Evolutionary conservation across 2,329 filamentous ascomycete genomes (phyloP), one percentile per base, ranked within the genome.

Genomic region (Scedosporium minutisporum): DNA sequence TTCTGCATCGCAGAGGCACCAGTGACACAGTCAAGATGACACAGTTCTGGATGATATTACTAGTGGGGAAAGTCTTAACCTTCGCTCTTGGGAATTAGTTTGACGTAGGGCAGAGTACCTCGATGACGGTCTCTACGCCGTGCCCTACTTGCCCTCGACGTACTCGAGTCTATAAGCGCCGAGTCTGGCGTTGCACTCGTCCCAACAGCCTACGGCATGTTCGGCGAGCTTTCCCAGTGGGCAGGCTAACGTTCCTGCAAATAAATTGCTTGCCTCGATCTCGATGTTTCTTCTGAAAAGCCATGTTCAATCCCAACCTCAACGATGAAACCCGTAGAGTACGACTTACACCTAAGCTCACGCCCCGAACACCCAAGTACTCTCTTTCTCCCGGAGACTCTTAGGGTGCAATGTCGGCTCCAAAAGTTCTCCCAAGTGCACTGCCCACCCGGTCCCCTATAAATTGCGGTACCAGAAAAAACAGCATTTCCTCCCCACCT

Each of bases 141-240:
- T 38, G 33, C 44, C 16, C 44, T 18, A 48, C 21, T 6, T 10
- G 12, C 21, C 23, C 10, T 18, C 23, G 3, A 55, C 29, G 51
- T 38, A 38, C 44, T 38, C 25, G 23, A 60, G 38, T 46, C 59
- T 16, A 27, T n/a, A 53, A 55, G 44, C 25, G 23, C 6, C 18
- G 51, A 27, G 51, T 38, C 33, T 38, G 33, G 33, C 21, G 51
- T 55, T 55, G 51, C 51, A 55, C 21, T 27, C 18, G 51, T 14
- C 51, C 44, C 18, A 51, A 51, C 59, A 61, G 59, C 59, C 59
- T 57, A 57, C 60, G 60, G 60, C 48, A 61, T 44, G 25, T 61
- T 61, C 60, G 60, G 60, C 60, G 60, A 61, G 60, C 48, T 27
- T 61, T 61, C 60, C 60, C 60, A 61, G 60, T 57, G 60, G 48